A percentile compares a stretch with the other conserved stretches of the same genome.
Evolutionary conservation across 495 filamentous ascomycete species (phyloP).

Genomic region (Cudoniella acicularis): DNA sequence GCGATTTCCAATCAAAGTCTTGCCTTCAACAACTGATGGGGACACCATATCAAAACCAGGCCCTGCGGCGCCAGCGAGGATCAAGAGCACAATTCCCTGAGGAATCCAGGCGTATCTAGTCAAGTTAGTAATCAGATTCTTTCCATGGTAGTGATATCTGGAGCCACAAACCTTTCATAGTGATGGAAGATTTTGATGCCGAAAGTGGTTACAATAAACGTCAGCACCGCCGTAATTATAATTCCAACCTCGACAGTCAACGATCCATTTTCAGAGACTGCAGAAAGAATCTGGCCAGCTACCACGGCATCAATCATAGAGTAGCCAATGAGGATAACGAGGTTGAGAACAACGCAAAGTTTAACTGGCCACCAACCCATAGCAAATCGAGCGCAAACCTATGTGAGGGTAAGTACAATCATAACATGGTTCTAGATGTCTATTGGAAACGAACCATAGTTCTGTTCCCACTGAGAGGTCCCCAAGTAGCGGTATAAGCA

Average conservation of each 20-base stretch:
- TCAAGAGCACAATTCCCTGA: slow-evolving; percentile 59
- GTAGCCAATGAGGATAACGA: slow-evolving; percentile 71
- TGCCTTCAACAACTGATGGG: slow-evolving; percentile 42
- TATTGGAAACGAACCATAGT: slow-evolving; percentile 53
- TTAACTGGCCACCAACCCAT: slow-evolving; percentile 84
- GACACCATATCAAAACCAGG: slow-evolving; percentile 57
- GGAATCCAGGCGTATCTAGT: slow-evolving; percentile 64
- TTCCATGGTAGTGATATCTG: too few relatives aligned
- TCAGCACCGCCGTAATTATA: slow-evolving; percentile 62
- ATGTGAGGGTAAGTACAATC: slow-evolving; percentile 1
- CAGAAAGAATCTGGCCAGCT: slow-evolving; percentile 70
- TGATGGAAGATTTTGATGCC: slow-evolving; percentile 68
- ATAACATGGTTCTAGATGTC: slow-evolving; percentile 10
- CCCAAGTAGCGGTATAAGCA: slow-evolving; percentile 70
- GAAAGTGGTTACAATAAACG: slow-evolving; percentile 66
- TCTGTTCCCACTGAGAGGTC: slow-evolving; percentile 64
- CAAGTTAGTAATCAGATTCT: too few relatives aligned
- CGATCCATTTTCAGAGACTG: slow-evolving; percentile 56
- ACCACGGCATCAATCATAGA: slow-evolving; percentile 67
- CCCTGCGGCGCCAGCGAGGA: slow-evolving; percentile 64
- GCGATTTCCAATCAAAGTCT: slow-evolving; percentile 56
- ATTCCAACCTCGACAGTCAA: slow-evolving; percentile 71
- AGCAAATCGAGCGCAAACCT: slow-evolving; percentile 66
- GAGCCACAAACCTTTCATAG: slow-evolving; percentile 57
- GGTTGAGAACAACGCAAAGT: slow-evolving; percentile 65